Conservation (phyloP, 441 rosid genomes). For the Daphne laureola region DNA sequence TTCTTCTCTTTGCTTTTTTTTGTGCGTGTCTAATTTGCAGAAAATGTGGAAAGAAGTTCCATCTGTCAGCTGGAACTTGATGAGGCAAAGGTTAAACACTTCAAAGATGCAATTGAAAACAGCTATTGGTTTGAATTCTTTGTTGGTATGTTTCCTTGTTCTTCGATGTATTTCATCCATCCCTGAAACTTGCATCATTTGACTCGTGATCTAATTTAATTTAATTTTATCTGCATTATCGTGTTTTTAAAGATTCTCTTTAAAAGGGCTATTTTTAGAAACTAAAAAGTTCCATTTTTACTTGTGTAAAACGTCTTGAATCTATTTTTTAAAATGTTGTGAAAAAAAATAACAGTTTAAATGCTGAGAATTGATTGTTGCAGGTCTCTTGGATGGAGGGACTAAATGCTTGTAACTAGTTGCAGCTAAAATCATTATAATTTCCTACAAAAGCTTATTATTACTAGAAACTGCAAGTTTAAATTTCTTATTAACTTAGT, state of each 20-base stretch:
- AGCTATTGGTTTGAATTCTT: slow-evolving; percentile 95
- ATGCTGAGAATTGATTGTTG: too few species aligned
- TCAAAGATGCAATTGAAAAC: slow-evolving; percentile 88
- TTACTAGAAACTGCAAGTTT: too few species aligned
- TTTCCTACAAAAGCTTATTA: too few species aligned
- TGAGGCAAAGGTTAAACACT: slow-evolving; percentile 65
- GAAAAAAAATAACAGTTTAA: too few species aligned
- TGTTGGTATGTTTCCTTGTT: slow-evolving; percentile 57
- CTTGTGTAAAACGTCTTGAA: too few species aligned
- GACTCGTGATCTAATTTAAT: not conserved
- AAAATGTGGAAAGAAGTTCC: slow-evolving; percentile 49
- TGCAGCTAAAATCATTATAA: not conserved
- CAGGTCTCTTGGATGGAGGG: too few species aligned
- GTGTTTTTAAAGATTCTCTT: slow-evolving; percentile 4
- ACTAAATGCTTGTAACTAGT: not conserved
- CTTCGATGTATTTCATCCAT: not conserved
- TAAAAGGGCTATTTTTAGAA: not conserved
- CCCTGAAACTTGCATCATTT: slow-evolving; percentile 1
- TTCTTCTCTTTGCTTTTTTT: slow-evolving; percentile 3
- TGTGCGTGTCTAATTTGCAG: slow-evolving; percentile 23
- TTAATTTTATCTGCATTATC: slow-evolving; percentile 1
- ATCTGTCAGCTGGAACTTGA: slow-evolving; percentile 67
- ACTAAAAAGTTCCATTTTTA: not conserved
- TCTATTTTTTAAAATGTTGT: too few species aligned
- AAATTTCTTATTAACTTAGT: too few species aligned